These are phyloP conservation scores for Oryza glaberrima DNA, from an alignment of 176 grass and related monocot genomes.

Conservation along the genomic window DNA sequence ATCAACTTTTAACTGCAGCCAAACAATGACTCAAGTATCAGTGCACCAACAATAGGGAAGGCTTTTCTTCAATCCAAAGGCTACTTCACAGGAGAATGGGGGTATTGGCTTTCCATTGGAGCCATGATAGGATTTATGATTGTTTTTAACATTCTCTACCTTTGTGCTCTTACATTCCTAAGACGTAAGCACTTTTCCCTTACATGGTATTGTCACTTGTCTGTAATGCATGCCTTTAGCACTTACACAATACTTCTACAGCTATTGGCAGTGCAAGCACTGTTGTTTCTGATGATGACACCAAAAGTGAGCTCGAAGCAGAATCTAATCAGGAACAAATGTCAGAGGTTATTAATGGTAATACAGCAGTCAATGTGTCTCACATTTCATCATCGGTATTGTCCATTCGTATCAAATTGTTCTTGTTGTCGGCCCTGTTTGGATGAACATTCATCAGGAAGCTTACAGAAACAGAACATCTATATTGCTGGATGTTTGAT, in stretches of 20 bases:
- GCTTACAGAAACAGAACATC: slow-evolving; percentile 14
- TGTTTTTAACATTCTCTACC: slow-evolving; percentile 63
- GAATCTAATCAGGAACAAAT: slow-evolving; percentile 31
- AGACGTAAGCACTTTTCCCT: slow-evolving; percentile 48
- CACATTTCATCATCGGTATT: not conserved
- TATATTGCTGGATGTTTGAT: not conserved
- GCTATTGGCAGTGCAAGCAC: slow-evolving; percentile 45
- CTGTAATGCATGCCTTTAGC: not conserved
- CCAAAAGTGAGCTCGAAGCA: slow-evolving; percentile 32
- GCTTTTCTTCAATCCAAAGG: slow-evolving; percentile 71
- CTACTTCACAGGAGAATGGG: slow-evolving; percentile 48
- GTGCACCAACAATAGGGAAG: slow-evolving; percentile 54
- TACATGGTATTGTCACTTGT: slow-evolving; percentile 11
- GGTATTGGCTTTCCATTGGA: slow-evolving; percentile 67
- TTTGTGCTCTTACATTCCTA: slow-evolving; percentile 53
- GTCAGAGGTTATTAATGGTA: slow-evolving; percentile 22
- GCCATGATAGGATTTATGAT: slow-evolving; percentile 59
- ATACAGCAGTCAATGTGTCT: not conserved
- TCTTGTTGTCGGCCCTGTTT: not conserved
- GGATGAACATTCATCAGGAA: not conserved
- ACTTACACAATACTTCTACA: slow-evolving; percentile 37
- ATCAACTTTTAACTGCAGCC: slow-evolving; percentile 41
- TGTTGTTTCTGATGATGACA: slow-evolving; percentile 46
- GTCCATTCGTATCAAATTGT: slow-evolving; percentile 21
- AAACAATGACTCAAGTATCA: slow-evolving; percentile 52